These are phyloP conservation scores for Talaromyces sp. DNA, from an alignment of 2,329 filamentous ascomycete genomes.

Conservation along the genomic window DNA sequence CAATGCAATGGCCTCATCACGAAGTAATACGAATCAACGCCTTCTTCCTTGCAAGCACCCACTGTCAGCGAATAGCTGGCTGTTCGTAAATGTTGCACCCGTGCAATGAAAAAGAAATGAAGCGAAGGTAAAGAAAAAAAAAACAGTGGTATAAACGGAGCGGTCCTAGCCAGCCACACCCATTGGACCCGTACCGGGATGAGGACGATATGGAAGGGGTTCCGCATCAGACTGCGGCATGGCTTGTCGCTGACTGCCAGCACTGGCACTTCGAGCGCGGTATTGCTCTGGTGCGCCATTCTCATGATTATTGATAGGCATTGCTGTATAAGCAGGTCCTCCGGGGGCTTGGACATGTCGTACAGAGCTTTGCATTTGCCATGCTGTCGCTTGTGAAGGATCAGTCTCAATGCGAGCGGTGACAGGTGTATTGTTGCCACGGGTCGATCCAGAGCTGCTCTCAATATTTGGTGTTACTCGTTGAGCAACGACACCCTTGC, in stretches of 20 bases:
- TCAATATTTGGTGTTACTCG: conserved; percentile 52
- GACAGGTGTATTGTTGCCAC: conserved; percentile 44
- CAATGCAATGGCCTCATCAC: conserved; percentile 17
- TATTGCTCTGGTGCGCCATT: conserved; percentile 17
- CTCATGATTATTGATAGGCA: conserved; percentile 26
- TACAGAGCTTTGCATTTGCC: conserved; percentile 80
- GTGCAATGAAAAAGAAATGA: conserved; percentile 10
- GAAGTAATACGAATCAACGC: conserved; percentile 19
- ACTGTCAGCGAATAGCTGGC: conserved; percentile 12
- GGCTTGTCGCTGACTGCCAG: conserved; percentile 30
- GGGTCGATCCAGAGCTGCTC: conserved; percentile 40
- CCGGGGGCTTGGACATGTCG: conserved; percentile 62
- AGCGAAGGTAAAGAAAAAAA: not conserved
- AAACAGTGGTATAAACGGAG: not conserved
- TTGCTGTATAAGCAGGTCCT: conserved; percentile 32
- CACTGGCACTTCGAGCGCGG: conserved; percentile 37
- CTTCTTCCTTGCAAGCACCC: conserved; percentile 17
- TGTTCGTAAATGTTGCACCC: conserved; percentile 14
- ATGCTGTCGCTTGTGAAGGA: conserved; percentile 64
- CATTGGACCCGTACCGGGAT: conserved; percentile 39
- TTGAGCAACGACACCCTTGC: conserved; percentile 59
- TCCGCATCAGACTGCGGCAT: conserved; percentile 29
- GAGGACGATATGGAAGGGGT: conserved; percentile 35
- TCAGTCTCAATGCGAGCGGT: conserved; percentile 79
- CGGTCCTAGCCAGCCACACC: conserved; percentile 34